These are phyloP conservation scores for Xylaria sp. DNA, from an alignment of 2,329 filamentous ascomycete species.

Conservation along the genomic window DNA sequence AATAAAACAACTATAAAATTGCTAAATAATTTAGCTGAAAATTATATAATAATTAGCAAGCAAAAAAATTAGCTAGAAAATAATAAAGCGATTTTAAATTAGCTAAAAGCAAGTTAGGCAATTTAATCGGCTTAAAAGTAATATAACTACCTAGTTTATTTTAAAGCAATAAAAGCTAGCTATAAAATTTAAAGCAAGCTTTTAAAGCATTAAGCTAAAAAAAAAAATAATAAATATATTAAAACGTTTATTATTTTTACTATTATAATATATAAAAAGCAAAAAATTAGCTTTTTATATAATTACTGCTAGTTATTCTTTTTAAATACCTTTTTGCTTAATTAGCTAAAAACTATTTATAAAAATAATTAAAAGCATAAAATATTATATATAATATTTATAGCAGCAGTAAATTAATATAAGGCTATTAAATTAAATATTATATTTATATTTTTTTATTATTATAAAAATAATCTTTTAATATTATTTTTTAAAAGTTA, in stretches of 20 bases:
- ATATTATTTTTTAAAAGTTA: not conserved
- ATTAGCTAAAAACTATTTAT: constrained; percentile 4
- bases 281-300: constrained; percentile 1
- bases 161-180: too few relatives aligned
- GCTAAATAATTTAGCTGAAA: not conserved
- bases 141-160: not conserved
- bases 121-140: not conserved
- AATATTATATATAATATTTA: constrained; percentile 9
- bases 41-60: not conserved
- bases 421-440: not conserved
- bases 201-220: not conserved
- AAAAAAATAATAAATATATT: not conserved
- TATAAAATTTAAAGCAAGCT: not conserved
- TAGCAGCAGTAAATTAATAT: not conserved
- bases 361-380: constrained; percentile 1
- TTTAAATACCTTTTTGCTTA: not conserved
- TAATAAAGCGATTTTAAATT: too few relatives aligned
- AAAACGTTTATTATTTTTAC: not conserved
- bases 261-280: not conserved
- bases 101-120: not conserved
- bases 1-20: not conserved
- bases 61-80: not conserved
- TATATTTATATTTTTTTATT: too few relatives aligned
- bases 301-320: not conserved
- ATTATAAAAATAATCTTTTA: not conserved